Evolutionary conservation across 257 asterid species (phyloP).

Genomic region (Capsicum pubescens): DNA sequence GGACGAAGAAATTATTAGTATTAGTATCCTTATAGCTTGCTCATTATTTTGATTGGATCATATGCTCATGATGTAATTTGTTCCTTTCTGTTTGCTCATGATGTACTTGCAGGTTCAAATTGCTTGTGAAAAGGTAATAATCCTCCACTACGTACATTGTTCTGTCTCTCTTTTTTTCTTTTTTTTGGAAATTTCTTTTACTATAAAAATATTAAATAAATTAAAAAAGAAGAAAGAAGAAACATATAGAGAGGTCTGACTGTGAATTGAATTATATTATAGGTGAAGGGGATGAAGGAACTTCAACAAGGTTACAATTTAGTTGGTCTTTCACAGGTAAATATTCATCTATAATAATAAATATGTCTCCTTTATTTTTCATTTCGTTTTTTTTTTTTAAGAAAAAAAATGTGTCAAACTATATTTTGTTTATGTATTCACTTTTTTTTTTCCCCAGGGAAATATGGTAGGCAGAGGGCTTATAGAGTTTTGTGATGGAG

Average conservation of each 20-base stretch:
- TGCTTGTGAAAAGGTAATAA: constrained; percentile 32
- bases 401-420: too few relatives aligned
- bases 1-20: too few relatives aligned
- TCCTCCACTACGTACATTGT: neutral
- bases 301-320: constrained; percentile 39
- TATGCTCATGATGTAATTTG: constrained; percentile 20
- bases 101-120: constrained; percentile 32
- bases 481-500: constrained; percentile 36
- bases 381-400: too few relatives aligned
- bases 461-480: constrained; percentile 39
- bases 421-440: neutral
- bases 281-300: constrained; percentile 34
- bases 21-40: neutral
- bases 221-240: too few relatives aligned
- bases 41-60: constrained; percentile 1
- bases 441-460: constrained; percentile 30
- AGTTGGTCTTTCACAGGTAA: constrained; percentile 47
- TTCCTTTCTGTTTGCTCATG: constrained; percentile 5
- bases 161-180: neutral
- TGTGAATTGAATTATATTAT: neutral
- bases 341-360: neutral
- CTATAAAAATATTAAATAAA: neutral
- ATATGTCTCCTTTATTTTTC: too few relatives aligned
- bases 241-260: too few relatives aligned
- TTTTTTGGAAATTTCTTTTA: neutral